Evolutionary conservation across 495 filamentous ascomycete genomes (phyloP).

Genomic region (Penicilliopsis zonata): DNA sequence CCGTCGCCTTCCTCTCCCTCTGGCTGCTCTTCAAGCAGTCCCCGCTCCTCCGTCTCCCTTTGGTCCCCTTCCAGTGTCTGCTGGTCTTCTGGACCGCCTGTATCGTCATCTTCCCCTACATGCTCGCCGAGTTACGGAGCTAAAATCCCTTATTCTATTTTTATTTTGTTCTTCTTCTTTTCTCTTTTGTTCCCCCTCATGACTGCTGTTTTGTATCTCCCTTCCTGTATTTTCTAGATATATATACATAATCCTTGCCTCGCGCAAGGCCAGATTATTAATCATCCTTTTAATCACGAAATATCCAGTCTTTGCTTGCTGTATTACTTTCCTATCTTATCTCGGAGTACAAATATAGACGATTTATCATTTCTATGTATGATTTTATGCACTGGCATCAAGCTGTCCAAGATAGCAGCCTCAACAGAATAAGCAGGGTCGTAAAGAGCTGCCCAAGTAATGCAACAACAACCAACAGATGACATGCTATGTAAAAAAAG

Average conservation of each 20-base stretch:
- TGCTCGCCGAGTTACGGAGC: conserved; percentile 44
- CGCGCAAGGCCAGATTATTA: too few species aligned
- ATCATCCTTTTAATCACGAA: too few species aligned
- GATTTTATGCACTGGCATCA: neutral
- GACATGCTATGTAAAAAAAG: neutral
- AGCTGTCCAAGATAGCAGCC: neutral
- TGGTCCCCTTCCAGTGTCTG: conserved; percentile 46
- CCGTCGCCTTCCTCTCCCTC: conserved; percentile 79
- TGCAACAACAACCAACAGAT: neutral
- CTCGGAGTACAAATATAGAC: too few species aligned
- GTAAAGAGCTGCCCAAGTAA: neutral
- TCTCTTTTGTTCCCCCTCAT: too few species aligned
- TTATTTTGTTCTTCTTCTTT: neutral
- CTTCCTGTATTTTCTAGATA: too few species aligned
- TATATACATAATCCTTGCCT: too few species aligned
- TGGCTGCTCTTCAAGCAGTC: conserved; percentile 55
- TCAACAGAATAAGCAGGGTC: neutral
- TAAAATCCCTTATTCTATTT: conserved; percentile 1
- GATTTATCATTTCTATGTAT: too few species aligned
- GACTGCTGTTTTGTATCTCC: too few species aligned
- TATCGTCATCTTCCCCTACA: conserved; percentile 77
- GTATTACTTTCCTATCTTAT: too few species aligned
- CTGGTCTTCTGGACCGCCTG: conserved; percentile 79
- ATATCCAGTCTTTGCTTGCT: too few species aligned
- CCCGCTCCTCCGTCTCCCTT: conserved; percentile 46